Conservation (phyloP, 495 filamentous ascomycete species). For the Xylaria curta region DNA sequence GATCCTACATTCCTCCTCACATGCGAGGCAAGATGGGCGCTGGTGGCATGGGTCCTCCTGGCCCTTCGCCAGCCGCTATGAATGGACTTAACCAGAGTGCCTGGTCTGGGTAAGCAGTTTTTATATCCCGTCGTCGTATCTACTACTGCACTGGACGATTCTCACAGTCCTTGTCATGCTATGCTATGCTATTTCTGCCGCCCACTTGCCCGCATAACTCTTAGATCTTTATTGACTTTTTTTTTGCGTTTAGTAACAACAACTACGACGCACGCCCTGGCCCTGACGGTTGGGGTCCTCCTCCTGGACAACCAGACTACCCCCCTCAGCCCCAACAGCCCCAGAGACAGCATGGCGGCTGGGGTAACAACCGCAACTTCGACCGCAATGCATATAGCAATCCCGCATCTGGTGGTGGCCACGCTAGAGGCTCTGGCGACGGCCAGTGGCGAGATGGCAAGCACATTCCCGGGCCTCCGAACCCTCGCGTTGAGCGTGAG, state of each 20-base stretch:
- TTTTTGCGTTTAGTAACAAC: conserved; percentile 44
- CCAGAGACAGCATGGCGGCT: conserved; percentile 37
- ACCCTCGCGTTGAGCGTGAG: conserved; percentile 89
- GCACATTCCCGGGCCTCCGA: conserved; percentile 87
- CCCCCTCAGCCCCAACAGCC: conserved; percentile 33
- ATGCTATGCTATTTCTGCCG: not conserved
- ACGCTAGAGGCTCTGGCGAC: conserved; percentile 83
- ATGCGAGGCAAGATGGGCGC: conserved; percentile 68
- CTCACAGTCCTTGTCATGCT: not conserved
- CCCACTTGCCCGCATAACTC: too few species aligned
- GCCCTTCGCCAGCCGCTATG: conserved; percentile 44
- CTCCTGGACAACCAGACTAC: conserved; percentile 32
- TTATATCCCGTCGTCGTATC: not conserved
- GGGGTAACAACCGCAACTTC: conserved; percentile 43
- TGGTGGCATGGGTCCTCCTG: conserved; percentile 39
- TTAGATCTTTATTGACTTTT: too few species aligned
- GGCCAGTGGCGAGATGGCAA: conserved; percentile 97
- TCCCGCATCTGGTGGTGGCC: conserved; percentile 65
- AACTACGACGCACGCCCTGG: conserved; percentile 51
- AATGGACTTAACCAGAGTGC: conserved; percentile 64
- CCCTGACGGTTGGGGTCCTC: conserved; percentile 37
- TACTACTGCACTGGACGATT: not conserved
- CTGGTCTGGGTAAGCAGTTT: conserved; percentile 65
- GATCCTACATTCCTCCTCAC: conserved; percentile 94
- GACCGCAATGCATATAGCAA: conserved; percentile 71